Conservation (phyloP, 345 rosid species). For the Lagerstroemia speciosa region DNA sequence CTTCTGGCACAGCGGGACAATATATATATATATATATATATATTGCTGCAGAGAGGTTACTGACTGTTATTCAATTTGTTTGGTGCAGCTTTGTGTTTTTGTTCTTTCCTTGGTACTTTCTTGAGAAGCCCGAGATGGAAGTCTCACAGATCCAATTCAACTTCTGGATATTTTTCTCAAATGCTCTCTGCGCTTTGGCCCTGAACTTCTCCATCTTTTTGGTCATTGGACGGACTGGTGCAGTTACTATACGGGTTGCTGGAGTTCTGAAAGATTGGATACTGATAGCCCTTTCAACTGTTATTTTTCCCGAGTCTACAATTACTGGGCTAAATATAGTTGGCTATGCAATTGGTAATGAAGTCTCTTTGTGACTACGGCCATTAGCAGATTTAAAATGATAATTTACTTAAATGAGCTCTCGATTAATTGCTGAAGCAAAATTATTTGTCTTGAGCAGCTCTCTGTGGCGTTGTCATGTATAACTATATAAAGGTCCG, state of each 20-base stretch:
- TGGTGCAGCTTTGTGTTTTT: slow-evolving; percentile 80
- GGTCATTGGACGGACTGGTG: slow-evolving; percentile 96
- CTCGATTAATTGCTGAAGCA: not conserved
- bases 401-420: not conserved
- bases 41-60: not conserved
- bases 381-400: not conserved
- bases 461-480: slow-evolving; percentile 95
- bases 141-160: slow-evolving; percentile 84
- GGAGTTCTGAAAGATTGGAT: slow-evolving; percentile 99
- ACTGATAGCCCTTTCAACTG: slow-evolving; percentile 86
- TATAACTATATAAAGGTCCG: slow-evolving; percentile 86
- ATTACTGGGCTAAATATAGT: slow-evolving; percentile 86
- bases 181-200: slow-evolving; percentile 90
- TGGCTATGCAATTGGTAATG: slow-evolving; percentile 89
- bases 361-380: not conserved
- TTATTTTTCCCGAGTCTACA: slow-evolving; percentile 85
- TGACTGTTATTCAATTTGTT: not conserved
- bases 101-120: slow-evolving; percentile 83
- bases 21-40: not conserved
- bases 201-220: slow-evolving; percentile 89
- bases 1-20: not conserved
- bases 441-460: slow-evolving; percentile 28
- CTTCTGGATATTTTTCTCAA: slow-evolving; percentile 94
- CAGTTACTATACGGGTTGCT: slow-evolving; percentile 94
- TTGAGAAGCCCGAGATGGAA: slow-evolving; percentile 87